Evolutionary conservation across 179 eudicot species (phyloP), one percentile per base, ranked within the genome.

Genomic region (Beta corolliflora): DNA sequence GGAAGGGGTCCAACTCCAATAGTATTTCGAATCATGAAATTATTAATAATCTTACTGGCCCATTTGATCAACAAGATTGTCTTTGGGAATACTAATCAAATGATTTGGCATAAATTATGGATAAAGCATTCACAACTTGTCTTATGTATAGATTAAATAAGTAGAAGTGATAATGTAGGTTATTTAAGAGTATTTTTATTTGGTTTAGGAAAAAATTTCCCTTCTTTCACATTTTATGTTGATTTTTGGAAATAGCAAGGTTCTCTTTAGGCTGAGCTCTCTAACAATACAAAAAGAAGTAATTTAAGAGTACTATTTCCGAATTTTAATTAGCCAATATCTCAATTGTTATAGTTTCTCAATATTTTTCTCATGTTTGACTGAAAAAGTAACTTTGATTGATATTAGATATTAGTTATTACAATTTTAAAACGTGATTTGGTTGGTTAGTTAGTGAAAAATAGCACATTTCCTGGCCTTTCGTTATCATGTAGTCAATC

Each of bases 371-470:
- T 25, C 6, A 5, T 19, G 6, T 59, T 19, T 2, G 23, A 6
- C 16, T 7, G 8, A 59, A 59, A n/a, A 25, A 59, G 25, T 5
- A 59, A 19, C 64, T 19, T 59, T 7, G 64, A 8, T 59, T 59
- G 2, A 59, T 19, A 25, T 25, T 59, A 6, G 23, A 59, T 59
- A 6, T 19, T 6, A 59, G 29, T 25, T 1, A 59, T 59, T 56
- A 10, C 25, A 59, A 25, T 18, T 19, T 18, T 7, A 5, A 6
- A 45, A 9, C 14, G 74, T 45, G 74, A 45, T 74, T 76, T 59
- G 81, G 60, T 81, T 16, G 65, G 44, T 79, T 58, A 84, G 85
- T 79, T 58, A 86, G 76, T 75, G 59, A 81, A 48, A 74, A 75
- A 73, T 58, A 69, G 69, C 36, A 61, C 52, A 53, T 54, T 45